phyloP scores from a whole-genome alignment of 176 grass and related monocot species.

The Lolium multiflorum region DNA sequence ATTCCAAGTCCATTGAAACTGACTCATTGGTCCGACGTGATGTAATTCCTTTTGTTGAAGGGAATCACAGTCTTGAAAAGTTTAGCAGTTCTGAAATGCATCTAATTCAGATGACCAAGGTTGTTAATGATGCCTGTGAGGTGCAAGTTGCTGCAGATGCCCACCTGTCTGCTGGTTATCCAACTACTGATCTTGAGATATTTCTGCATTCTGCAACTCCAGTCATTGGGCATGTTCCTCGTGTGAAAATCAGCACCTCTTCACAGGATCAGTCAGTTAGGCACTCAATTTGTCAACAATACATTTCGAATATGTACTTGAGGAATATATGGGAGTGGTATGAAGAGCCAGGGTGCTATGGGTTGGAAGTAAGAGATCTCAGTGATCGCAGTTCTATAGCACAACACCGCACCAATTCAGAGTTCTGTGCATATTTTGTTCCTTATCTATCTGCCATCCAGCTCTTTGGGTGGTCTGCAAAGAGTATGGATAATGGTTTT shows the following conservation, averaged over 20 bases:
- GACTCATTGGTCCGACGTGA: conserved; percentile 12
- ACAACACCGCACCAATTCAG: conserved; percentile 37
- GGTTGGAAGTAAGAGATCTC: conserved; percentile 66
- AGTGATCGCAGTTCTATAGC: conserved; percentile 43
- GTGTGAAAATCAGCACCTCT: conserved; percentile 39
- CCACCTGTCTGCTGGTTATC: conserved; percentile 48
- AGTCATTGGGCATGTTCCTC: conserved; percentile 48
- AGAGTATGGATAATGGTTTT: conserved; percentile 34
- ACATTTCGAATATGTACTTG: conserved; percentile 51
- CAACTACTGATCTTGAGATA: conserved; percentile 60
- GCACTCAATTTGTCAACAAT: conserved; percentile 43
- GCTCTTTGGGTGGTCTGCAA: conserved; percentile 63
- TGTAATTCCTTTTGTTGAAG: conserved; percentile 23
- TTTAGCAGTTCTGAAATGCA: conserved; percentile 37
- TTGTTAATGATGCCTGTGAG: conserved; percentile 58
- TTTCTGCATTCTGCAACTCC: conserved; percentile 76
- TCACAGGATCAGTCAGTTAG: conserved; percentile 40
- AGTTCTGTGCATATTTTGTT: conserved; percentile 74
- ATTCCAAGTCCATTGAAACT: conserved; percentile 5
- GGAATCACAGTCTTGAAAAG: conserved; percentile 25
- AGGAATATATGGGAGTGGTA: conserved; percentile 74
- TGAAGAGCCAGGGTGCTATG: conserved; percentile 84
- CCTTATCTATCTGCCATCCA: conserved; percentile 81
- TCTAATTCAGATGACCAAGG: conserved; percentile 55
- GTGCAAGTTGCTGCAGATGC: conserved; percentile 51